A percentile compares a stretch with the other conserved stretches of the same genome.
Conservation (phyloP, 306 rosid genomes). For the Malus fusca region DNA sequence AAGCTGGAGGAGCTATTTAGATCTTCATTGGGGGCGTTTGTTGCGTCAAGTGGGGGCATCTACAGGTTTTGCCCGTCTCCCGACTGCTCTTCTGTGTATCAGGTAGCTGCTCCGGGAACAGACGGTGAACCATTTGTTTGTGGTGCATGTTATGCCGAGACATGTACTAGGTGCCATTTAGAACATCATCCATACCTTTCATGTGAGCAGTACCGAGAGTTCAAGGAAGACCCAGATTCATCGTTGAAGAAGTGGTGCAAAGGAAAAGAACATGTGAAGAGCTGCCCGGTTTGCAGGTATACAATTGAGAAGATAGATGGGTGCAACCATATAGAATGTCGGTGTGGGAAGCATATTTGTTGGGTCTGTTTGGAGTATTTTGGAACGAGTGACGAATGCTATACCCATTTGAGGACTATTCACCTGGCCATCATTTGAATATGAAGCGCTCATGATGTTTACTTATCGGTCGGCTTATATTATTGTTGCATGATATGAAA, state of each 20-base stretch:
- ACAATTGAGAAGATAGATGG: constrained; percentile 82
- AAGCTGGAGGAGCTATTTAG: constrained; percentile 86
- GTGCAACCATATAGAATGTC: constrained; percentile 84
- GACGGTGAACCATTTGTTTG: constrained; percentile 62
- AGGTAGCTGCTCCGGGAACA: constrained; percentile 40
- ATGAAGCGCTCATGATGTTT: not conserved
- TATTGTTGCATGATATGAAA: not conserved
- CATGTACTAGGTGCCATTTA: constrained; percentile 76
- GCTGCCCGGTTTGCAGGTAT: constrained; percentile 56
- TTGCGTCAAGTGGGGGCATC: constrained; percentile 45
- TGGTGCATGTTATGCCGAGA: constrained; percentile 80
- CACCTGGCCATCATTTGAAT: constrained; percentile 49
- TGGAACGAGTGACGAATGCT: constrained; percentile 56
- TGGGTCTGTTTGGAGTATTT: constrained; percentile 77
- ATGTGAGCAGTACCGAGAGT: constrained; percentile 60
- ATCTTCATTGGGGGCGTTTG: constrained; percentile 78
- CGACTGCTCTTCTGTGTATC: constrained; percentile 80
- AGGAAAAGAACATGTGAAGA: constrained; percentile 72
- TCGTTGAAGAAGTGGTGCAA: constrained; percentile 75
- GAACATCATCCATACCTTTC: constrained; percentile 80
- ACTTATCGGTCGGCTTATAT: not conserved
- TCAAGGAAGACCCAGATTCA: constrained; percentile 82
- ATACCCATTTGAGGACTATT: constrained; percentile 56
- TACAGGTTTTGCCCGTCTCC: constrained; percentile 90
- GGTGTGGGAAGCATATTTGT: constrained; percentile 85